A percentile compares a stretch with the other conserved stretches of the same genome.
phyloP scores from a whole-genome alignment of 176 grass and related monocot species.

The Alopecurus myosuroides region DNA sequence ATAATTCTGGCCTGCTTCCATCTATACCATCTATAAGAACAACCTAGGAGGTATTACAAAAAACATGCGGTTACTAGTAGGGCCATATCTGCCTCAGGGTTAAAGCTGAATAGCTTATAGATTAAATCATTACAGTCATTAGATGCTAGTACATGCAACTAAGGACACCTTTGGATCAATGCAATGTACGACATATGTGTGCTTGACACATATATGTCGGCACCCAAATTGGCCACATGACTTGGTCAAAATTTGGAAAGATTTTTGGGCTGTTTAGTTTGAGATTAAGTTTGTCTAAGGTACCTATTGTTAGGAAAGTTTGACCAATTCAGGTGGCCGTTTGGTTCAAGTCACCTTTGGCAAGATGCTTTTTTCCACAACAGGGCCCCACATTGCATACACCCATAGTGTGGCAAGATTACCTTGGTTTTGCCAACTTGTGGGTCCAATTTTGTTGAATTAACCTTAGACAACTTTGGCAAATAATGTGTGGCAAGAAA shows the following conservation, averaged over 20 bases:
- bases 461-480: background rate
- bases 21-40: background rate
- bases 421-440: background rate
- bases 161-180: background rate
- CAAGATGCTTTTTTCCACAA: background rate
- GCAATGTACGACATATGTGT: background rate
- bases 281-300: background rate
- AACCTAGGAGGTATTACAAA: background rate
- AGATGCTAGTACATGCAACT: background rate
- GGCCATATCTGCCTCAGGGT: background rate
- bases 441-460: background rate
- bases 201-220: too few relatives aligned
- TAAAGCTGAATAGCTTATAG: background rate
- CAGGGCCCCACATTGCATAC: background rate
- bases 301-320: background rate
- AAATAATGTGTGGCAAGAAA: background rate
- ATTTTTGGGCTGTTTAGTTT: background rate
- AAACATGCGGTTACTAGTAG: background rate
- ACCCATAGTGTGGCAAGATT: background rate
- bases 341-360: background rate
- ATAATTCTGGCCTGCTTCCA: background rate
- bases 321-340: background rate
- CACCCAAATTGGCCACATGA: too few relatives aligned
- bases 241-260: background rate
- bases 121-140: background rate